Conservation (phyloP, 1,284 basidiomycete genomes). For the Microbotryum lychnidis-dioicae region DNA sequence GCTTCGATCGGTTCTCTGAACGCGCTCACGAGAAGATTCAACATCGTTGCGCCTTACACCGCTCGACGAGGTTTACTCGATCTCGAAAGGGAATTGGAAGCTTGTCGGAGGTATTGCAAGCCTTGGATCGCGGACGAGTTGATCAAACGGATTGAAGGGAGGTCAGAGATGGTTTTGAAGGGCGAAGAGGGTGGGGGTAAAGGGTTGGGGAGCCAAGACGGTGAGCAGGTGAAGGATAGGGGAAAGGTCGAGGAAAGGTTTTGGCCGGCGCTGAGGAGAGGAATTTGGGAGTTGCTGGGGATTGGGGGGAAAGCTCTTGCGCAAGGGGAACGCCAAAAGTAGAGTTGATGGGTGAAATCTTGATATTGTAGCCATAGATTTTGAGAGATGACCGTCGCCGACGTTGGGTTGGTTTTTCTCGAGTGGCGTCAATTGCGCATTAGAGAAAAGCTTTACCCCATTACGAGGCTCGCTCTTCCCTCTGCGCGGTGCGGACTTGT, state of each 20-base stretch:
- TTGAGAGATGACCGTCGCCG: too few species aligned
- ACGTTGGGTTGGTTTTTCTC: too few species aligned
- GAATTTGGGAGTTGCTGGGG: slow-evolving; percentile 22
- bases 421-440: too few species aligned
- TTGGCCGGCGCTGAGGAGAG: slow-evolving; percentile 30
- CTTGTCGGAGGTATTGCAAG: slow-evolving; percentile 48
- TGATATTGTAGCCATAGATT: too few species aligned
- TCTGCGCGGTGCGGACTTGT: too few species aligned
- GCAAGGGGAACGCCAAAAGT: too few species aligned
- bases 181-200: background rate
- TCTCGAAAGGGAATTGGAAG: slow-evolving; percentile 53
- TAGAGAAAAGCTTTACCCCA: too few species aligned
- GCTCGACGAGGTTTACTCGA: slow-evolving; percentile 57
- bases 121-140: slow-evolving; percentile 47
- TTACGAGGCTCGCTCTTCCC: too few species aligned
- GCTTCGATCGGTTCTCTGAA: slow-evolving; percentile 63
- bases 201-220: slow-evolving; percentile 1
- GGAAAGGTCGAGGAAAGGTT: slow-evolving; percentile 29
- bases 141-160: slow-evolving; percentile 41
- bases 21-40: slow-evolving; percentile 64
- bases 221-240: slow-evolving; percentile 17
- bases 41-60: slow-evolving; percentile 65
- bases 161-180: background rate
- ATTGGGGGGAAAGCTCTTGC: too few species aligned
- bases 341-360: too few species aligned